phyloP scores from a whole-genome alignment of 352 stramenopile genomes.

The Phytophthora pini region DNA sequence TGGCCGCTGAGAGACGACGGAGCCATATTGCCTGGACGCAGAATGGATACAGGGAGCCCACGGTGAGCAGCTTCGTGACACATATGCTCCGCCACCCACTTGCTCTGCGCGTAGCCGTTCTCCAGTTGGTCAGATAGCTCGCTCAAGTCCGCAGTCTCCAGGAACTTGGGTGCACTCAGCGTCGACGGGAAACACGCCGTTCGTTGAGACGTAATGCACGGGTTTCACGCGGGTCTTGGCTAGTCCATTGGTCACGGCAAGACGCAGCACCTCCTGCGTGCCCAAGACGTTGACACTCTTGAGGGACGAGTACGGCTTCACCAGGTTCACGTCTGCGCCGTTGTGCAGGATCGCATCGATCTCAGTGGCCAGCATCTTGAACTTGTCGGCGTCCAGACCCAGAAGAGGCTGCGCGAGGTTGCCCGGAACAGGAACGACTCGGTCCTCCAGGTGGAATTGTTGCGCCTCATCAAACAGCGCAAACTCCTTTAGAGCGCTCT shows the following conservation, averaged over 20 bases:
- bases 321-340: conserved; percentile 93
- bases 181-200: conserved; percentile 90
- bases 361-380: conserved; percentile 88
- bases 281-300: conserved; percentile 91
- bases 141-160: conserved; percentile 62
- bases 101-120: conserved; percentile 91
- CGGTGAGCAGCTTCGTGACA: conserved; percentile 78
- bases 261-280: conserved; percentile 89
- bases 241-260: conserved; percentile 83
- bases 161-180: conserved; percentile 34
- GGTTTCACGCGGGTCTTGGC: conserved; percentile 82
- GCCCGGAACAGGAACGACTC: conserved; percentile 67
- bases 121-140: conserved; percentile 68
- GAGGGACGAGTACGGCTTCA: conserved; percentile 89
- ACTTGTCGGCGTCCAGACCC: conserved; percentile 79
- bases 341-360: conserved; percentile 93
- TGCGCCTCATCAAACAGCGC: conserved; percentile 55
- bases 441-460: conserved; percentile 73
- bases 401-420: conserved; percentile 87
- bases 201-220: conserved; percentile 92
- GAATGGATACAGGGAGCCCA: conserved; percentile 86
- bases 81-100: conserved; percentile 93
- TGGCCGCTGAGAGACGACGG: conserved; percentile 59
- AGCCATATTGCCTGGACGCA: conserved; percentile 92
- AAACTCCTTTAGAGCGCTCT: conserved; percentile 63